Conservation (phyloP, 2,329 filamentous ascomycete species). For the Fusarium sp. region DNA sequence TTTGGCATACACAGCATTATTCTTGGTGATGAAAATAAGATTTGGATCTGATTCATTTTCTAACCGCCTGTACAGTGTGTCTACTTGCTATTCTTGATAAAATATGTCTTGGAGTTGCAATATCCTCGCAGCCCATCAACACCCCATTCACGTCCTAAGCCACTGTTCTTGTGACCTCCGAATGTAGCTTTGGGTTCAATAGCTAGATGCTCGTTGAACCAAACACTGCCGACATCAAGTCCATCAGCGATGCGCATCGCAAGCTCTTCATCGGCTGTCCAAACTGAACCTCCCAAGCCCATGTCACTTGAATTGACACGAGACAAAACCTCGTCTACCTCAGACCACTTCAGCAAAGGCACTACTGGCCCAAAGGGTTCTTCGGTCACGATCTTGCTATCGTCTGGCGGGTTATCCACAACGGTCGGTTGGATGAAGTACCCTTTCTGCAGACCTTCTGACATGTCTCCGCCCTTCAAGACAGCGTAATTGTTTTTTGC, state of each 20-base stretch:
- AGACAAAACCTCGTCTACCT: conserved; percentile 3
- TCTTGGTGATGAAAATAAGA: too few species aligned
- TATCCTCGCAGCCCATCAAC: conserved; percentile 12
- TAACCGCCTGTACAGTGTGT: background rate
- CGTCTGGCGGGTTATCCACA: conserved; percentile 20
- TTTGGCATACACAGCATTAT: background rate
- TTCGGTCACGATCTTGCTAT: conserved; percentile 7
- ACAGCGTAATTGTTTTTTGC: background rate
- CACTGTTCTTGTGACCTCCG: conserved; percentile 24
- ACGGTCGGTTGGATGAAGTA: background rate
- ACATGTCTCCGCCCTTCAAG: background rate
- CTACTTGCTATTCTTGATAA: background rate
- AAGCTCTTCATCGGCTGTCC: conserved; percentile 1
- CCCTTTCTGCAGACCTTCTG: background rate
- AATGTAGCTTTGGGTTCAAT: conserved; percentile 7
- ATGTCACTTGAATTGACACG: conserved; percentile 17
- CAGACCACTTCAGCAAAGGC: conserved; percentile 10
- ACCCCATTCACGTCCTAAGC: conserved; percentile 14
- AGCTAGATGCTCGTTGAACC: conserved; percentile 12
- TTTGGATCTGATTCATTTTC: background rate
- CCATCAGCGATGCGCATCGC: background rate
- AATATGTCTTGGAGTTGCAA: conserved; percentile 10
- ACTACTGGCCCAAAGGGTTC: conserved; percentile 23
- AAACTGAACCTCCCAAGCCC: conserved; percentile 19
- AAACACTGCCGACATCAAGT: conserved; percentile 15